These are phyloP conservation scores for Leccinum brunneo-olivaceum DNA, from an alignment of 1,284 basidiomycete genomes.

Conservation along the genomic window DNA sequence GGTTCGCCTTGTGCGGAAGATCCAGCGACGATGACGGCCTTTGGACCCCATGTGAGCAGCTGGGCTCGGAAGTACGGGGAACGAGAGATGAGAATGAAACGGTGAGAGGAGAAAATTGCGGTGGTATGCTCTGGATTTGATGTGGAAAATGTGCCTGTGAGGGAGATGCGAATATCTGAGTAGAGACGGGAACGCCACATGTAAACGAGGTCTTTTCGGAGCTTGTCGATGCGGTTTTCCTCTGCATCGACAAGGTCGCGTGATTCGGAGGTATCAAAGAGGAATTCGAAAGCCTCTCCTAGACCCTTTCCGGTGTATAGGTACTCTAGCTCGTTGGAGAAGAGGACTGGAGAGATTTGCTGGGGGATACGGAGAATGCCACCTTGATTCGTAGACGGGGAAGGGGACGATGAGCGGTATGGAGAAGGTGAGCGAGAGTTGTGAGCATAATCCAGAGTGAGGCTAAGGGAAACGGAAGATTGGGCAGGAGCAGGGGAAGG, in stretches of 20 bases:
- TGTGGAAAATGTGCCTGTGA: constrained; percentile 58
- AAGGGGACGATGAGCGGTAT: constrained; percentile 39
- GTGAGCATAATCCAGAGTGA: constrained; percentile 40
- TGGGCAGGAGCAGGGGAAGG: constrained; percentile 48
- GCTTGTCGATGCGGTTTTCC: constrained; percentile 76
- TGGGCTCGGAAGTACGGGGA: constrained; percentile 82
- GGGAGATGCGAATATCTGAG: constrained; percentile 79
- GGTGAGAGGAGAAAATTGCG: constrained; percentile 85
- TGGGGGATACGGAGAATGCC: constrained; percentile 54
- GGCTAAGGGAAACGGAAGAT: constrained; percentile 55
- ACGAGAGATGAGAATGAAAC: constrained; percentile 86
- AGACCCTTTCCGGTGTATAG: constrained; percentile 85
- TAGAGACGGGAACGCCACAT: constrained; percentile 95
- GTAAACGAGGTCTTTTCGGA: constrained; percentile 86
- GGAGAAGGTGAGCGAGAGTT: constrained; percentile 54
- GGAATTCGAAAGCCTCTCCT: constrained; percentile 84
- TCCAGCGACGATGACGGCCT: constrained; percentile 24
- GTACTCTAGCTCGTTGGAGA: constrained; percentile 84
- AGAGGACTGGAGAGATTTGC: constrained; percentile 67
- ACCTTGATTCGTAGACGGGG: constrained; percentile 35
- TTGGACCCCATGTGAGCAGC: constrained; percentile 52
- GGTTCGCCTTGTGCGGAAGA: constrained; percentile 35
- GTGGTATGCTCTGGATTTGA: constrained; percentile 62
- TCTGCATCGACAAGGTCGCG: constrained; percentile 43
- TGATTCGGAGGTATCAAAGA: constrained; percentile 67